These are phyloP conservation scores for Cutaneotrichosporon mucoides DNA, from an alignment of 1,284 basidiomycete species.

Conservation along the genomic window DNA sequence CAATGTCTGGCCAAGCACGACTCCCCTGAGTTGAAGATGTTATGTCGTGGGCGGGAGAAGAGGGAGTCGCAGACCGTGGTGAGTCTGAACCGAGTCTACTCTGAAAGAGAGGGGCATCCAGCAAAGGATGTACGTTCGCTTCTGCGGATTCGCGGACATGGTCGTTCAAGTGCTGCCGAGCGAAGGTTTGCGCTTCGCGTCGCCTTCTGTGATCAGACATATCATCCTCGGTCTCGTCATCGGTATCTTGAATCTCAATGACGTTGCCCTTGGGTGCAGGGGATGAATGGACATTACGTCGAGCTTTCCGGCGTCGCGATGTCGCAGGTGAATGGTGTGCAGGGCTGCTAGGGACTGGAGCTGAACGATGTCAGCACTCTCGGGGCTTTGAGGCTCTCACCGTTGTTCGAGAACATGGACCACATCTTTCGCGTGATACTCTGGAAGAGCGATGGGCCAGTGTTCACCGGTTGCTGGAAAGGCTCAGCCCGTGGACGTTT, in stretches of 20 bases:
- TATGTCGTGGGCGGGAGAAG: too few relatives aligned
- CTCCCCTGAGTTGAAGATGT: too few relatives aligned
- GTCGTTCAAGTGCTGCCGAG: conserved; percentile 9
- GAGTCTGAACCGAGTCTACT: too few relatives aligned
- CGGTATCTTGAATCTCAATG: neutral
- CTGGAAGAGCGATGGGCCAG: neutral
- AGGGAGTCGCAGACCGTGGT: too few relatives aligned
- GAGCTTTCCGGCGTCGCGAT: neutral
- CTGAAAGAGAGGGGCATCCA: neutral
- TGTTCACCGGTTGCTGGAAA: neutral
- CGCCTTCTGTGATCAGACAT: neutral
- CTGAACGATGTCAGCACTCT: too few relatives aligned
- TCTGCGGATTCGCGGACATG: neutral
- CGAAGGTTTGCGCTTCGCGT: neutral
- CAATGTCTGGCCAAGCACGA: neutral
- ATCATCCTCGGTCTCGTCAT: neutral
- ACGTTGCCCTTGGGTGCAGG: neutral
- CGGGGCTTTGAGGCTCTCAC: too few relatives aligned
- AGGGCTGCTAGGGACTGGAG: too few relatives aligned
- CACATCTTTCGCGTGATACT: neutral
- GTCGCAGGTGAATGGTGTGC: neutral
- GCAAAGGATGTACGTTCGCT: neutral
- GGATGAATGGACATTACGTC: neutral
- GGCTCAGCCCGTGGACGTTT: neutral
- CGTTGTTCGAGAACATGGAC: neutral